Evolutionary conservation across 805 yeast species (phyloP).

Genomic region (Deakozyma indianensis): DNA sequence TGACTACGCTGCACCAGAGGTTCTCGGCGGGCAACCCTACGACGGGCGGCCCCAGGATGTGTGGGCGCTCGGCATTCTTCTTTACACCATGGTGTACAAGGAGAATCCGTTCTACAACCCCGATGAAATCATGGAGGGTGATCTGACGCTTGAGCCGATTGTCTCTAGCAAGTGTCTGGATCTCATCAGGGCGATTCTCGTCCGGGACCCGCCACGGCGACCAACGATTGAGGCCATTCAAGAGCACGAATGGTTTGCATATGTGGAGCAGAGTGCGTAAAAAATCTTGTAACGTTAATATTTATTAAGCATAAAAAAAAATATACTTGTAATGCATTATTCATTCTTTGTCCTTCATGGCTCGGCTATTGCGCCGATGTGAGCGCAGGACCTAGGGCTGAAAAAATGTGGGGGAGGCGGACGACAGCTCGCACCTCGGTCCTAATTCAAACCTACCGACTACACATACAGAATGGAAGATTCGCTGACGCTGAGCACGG

Average conservation of each 20-base stretch:
- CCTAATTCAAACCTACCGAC: neutral
- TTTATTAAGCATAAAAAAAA: no score
- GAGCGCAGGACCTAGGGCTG: no score
- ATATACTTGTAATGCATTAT: no score
- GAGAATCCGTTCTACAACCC: slow-evolving; percentile 94
- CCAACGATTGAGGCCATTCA: neutral
- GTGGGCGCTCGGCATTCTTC: slow-evolving; percentile 89
- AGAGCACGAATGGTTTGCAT: neutral
- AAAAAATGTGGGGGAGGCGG: neutral
- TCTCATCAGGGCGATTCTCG: neutral
- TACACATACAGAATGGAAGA: no score
- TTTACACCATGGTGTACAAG: slow-evolving; percentile 80
- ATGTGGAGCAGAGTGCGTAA: neutral
- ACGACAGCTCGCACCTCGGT: neutral
- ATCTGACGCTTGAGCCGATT: slow-evolving; percentile 23
- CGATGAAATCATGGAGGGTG: slow-evolving; percentile 91
- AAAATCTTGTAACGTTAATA: neutral
- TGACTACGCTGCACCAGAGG: slow-evolving; percentile 97
- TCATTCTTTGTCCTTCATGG: no score
- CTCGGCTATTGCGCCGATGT: no score
- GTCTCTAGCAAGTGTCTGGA: neutral
- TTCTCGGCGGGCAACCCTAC: slow-evolving; percentile 73
- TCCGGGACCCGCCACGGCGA: neutral
- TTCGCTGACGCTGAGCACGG: neutral
- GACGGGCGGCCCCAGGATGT: slow-evolving; percentile 92